Base-by-base conservation (phyloP, 306 rosid species). In the Dryas octopetala region DNA sequence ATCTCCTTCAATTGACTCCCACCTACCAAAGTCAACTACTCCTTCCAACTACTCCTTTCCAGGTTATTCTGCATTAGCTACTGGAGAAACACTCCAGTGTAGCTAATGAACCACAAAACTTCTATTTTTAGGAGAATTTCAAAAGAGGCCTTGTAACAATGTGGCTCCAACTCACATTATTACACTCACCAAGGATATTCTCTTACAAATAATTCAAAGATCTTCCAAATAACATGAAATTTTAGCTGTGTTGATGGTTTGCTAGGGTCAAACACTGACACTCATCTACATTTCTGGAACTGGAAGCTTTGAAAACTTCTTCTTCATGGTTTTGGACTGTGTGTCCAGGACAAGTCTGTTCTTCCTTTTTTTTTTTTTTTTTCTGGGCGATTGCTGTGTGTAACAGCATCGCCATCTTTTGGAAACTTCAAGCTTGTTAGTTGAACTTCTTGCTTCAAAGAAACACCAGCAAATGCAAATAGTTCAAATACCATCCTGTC, bases 41-140 rank as follows among this genome's bases (percentile, higher is more conserved):
- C 2, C 38, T 32, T 41, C 63, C 67, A 2, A 76, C 64, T 32
- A 68, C 52, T 76, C 71, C 57, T 57, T 32, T 32, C 38, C 0
- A 32, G 38, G 38, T 32, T 1, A 32, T 45, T 19, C 43, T 47
- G n/a, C 71, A 11, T 66, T 66, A 44, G 52, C 59, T 75, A 16
- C 52, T 77, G 77, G 70, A 67, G 78, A 62, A 46, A 44, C 28
- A 59, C 82, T 76, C 64, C 74, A 60, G 15, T 8, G n/a, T 70
- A 59, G 60, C 68, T 60, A 54, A 46, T 74, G 70, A 79, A 54
- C 60, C 68, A 62, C 41, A 46, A 50, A 14, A 66, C 38, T n/a
- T 8, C 10, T 41, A 63, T 63, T 10, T 63, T 9, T 63, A 15
- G 68, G 68, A 63, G 50, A 63, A 41, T 63, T 41, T 40, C 26